Base-by-base conservation (phyloP, 2,329 filamentous ascomycete species). In the Didymella sp. region DNA sequence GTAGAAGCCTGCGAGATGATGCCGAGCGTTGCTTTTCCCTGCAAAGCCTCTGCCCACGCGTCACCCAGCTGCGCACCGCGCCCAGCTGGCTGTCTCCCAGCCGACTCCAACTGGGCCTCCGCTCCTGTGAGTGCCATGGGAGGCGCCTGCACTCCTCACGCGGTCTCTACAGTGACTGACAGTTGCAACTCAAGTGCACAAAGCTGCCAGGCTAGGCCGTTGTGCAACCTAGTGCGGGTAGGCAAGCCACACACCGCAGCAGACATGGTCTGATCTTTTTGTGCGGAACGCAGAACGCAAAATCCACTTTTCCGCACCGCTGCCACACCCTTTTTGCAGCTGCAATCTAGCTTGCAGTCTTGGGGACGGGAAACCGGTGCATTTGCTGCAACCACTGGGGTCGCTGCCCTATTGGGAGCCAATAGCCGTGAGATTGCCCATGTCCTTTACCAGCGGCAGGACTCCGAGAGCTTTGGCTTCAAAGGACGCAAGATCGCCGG, bases 261-360 rank as follows among this genome's bases (percentile, higher is more conserved):
- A 52, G 35, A 50, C 44, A 64, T 66, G 63, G 63, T 46, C 59
- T 67, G 64, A 67, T 62, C 45, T 41, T 46, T n/a, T 48, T 44
- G 43, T 22, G 38, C 33, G 35, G 35, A 49, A 48, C 52, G 44
- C 44, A 42, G 46, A 31, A 13, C 59, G 28, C 4, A 17, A 38
- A 42, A 31, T 35, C 30, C 59, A 44, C 56, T 60, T 27, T 53
- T 17, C 48, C 37, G 31, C 51, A 30, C 51, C 44, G 44, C 22
- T 40, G 27, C 50, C 31, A 13, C 43, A 13, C 43, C 13, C 33
- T 27, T 33, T 40, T 22, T 42, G 30, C 43, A 33, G 41, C 28
- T 56, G 53, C 56, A 58, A 59, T 62, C 27, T 56, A 48, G 43
- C 50, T 22, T 24, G 42, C 53, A 46, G 44, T 57, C 47, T 58